Evolutionary conservation across 2,329 filamentous ascomycete species (phyloP).

Genomic region (Teratosphaeria nubilosa): DNA sequence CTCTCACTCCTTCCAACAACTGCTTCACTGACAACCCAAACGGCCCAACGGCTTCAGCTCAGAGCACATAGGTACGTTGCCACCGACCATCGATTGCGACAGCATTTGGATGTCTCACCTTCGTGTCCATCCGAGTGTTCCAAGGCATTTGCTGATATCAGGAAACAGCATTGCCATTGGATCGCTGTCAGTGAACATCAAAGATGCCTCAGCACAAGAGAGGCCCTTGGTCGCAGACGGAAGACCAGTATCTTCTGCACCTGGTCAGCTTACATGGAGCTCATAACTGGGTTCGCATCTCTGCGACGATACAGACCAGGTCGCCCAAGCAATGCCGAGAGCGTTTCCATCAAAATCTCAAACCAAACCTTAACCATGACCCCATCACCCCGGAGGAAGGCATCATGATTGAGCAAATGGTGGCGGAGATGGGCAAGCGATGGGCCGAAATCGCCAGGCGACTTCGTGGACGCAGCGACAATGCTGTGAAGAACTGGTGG

Average conservation of each 20-base stretch:
- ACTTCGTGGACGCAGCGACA: constrained; percentile 79
- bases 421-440: constrained; percentile 67
- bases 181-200: not conserved
- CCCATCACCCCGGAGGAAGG: constrained; percentile 71
- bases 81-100: not conserved
- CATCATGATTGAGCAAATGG: constrained; percentile 63
- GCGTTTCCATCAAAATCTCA: constrained; percentile 88
- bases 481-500: constrained; percentile 97
- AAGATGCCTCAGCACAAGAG: constrained; percentile 51
- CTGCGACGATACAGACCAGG: constrained; percentile 62
- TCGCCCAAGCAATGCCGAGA: constrained; percentile 93
- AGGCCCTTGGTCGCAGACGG: constrained; percentile 73
- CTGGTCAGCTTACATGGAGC: constrained; percentile 63
- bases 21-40: not conserved
- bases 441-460: constrained; percentile 88
- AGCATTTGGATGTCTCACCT: not conserved
- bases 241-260: constrained; percentile 61
- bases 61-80: not conserved
- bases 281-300: constrained; percentile 85
- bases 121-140: not conserved
- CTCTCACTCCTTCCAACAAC: not conserved
- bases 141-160: not conserved
- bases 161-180: not conserved
- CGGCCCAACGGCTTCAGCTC: not conserved
- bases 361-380: constrained; percentile 67